Percentiles rank a stretch among this genome's conserved stretches.
Conservation (phyloP, 805 yeast species). For the Kodamaea sagamina region DNA sequence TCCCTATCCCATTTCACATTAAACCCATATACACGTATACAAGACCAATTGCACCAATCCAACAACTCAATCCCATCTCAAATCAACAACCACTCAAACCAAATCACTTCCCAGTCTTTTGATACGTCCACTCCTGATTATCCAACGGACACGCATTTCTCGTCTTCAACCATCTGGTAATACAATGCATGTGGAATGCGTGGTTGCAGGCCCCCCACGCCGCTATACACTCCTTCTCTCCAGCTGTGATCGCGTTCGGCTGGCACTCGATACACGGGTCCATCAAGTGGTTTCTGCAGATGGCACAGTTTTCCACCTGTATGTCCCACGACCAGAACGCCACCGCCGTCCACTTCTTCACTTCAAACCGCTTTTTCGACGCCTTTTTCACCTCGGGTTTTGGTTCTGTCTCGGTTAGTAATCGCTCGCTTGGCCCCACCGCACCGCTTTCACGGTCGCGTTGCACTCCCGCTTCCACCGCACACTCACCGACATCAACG, state of each 20-base stretch:
- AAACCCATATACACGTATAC: slow-evolving; percentile 2
- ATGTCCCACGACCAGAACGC: slow-evolving; percentile 99
- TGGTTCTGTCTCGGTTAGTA: slow-evolving; percentile 18
- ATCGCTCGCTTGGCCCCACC: neutral
- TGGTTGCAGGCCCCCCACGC: slow-evolving; percentile 98
- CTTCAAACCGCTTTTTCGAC: slow-evolving; percentile 75
- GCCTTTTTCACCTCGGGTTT: slow-evolving; percentile 28
- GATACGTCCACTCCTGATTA: slow-evolving; percentile 80
- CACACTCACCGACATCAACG: slow-evolving; percentile 29
- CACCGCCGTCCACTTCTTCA: slow-evolving; percentile 97
- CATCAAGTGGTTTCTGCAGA: slow-evolving; percentile 97
- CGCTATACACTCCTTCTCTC: slow-evolving; percentile 79
- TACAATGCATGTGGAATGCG: slow-evolving; percentile 98
- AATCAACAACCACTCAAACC: neutral
- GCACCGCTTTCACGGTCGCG: too few species aligned
- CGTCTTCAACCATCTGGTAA: slow-evolving; percentile 90
- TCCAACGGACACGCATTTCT: slow-evolving; percentile 97
- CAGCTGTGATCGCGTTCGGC: slow-evolving; percentile 65
- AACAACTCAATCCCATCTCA: neutral
- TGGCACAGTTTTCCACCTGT: slow-evolving; percentile 94
- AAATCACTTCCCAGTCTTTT: slow-evolving; percentile 66
- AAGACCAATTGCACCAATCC: neutral
- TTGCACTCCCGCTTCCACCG: too few species aligned
- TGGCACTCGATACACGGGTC: slow-evolving; percentile 98
- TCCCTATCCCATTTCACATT: slow-evolving; percentile 2